Percentiles rank a stretch among this genome's conserved stretches.
These are phyloP conservation scores for Linaria vulgaris DNA, from an alignment of 257 asterid species.

Conservation along the genomic window DNA sequence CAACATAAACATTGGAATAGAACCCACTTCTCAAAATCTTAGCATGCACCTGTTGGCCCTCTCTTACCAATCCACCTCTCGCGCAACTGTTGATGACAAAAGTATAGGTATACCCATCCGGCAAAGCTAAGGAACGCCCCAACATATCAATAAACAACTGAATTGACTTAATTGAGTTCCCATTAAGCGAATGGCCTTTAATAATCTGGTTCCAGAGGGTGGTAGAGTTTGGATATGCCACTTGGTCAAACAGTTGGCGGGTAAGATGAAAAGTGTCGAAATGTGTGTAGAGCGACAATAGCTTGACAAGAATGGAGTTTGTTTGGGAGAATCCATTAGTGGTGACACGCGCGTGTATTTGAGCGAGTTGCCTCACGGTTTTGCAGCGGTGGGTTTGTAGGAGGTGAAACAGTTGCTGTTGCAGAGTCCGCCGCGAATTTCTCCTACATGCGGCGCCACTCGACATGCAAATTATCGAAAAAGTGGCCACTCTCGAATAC, in stretches of 20 bases:
- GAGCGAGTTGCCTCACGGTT: constrained; percentile 41
- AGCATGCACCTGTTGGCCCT: constrained; percentile 71
- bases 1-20: constrained; percentile 52
- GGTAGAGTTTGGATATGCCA: constrained; percentile 52
- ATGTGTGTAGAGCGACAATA: constrained; percentile 43
- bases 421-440: constrained; percentile 49
- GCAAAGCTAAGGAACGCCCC: constrained; percentile 32
- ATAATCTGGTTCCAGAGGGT: constrained; percentile 73
- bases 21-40: constrained; percentile 56
- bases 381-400: constrained; percentile 51
- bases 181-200: constrained; percentile 37
- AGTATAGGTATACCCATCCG: constrained; percentile 69
- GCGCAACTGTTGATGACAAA: constrained; percentile 55
- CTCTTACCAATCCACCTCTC: constrained; percentile 48
- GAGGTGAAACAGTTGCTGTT: constrained; percentile 50
- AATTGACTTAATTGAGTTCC: constrained; percentile 38
- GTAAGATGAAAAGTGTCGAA: constrained; percentile 44
- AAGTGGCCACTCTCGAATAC: no score
- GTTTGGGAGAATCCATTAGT: constrained; percentile 54
- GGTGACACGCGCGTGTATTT: constrained; percentile 60
- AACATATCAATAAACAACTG: constrained; percentile 45
- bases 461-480: no score
- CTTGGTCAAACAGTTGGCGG: constrained; percentile 49
- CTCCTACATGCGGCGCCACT: no score
- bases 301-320: constrained; percentile 61